These are phyloP conservation scores for Astrothelium macrocarpum DNA, from an alignment of 495 filamentous ascomycete genomes.

Conservation along the genomic window DNA sequence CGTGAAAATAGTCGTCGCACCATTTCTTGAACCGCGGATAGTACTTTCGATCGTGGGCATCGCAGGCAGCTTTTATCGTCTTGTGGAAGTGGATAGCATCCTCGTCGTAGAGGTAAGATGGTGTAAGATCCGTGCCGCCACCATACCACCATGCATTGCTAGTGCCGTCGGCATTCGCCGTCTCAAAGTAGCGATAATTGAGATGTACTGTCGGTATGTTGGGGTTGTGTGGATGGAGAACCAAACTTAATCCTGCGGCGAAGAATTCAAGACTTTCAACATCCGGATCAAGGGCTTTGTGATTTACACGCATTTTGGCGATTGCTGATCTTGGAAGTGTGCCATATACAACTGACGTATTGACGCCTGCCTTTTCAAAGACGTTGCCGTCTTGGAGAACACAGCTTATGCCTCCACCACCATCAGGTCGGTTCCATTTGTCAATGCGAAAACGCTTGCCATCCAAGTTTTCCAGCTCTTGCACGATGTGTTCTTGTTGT, in stretches of 20 bases:
- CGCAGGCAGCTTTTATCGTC: slow-evolving; percentile 84
- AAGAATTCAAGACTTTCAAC: slow-evolving; percentile 85
- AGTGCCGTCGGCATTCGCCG: slow-evolving; percentile 59
- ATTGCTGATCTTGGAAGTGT: slow-evolving; percentile 81
- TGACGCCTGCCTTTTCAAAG: slow-evolving; percentile 97
- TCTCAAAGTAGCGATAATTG: slow-evolving; percentile 99
- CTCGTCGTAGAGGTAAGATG: slow-evolving; percentile 89
- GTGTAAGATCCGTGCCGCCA: slow-evolving; percentile 88
- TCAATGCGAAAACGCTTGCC: slow-evolving; percentile 69
- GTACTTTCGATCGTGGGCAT: slow-evolving; percentile 84
- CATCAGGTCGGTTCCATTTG: slow-evolving; percentile 78
- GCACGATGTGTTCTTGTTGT: slow-evolving; percentile 78
- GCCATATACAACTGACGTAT: slow-evolving; percentile 89
- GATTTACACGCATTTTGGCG: slow-evolving; percentile 85
- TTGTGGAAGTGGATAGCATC: slow-evolving; percentile 95
- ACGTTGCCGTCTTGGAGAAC: slow-evolving; percentile 92
- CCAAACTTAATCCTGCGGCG: slow-evolving; percentile 82
- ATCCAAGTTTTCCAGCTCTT: slow-evolving; percentile 70
- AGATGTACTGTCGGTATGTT: slow-evolving; percentile 97
- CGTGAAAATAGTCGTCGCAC: slow-evolving; percentile 96
- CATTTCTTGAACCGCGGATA: slow-evolving; percentile 95
- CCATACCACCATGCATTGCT: slow-evolving; percentile 95
- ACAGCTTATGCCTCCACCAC: slow-evolving; percentile 79
- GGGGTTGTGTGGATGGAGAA: slow-evolving; percentile 86
- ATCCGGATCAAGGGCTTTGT: slow-evolving; percentile 76